Evolutionary conservation across 2,329 filamentous ascomycete genomes (phyloP).

Genomic region (Elsinoe perseae): DNA sequence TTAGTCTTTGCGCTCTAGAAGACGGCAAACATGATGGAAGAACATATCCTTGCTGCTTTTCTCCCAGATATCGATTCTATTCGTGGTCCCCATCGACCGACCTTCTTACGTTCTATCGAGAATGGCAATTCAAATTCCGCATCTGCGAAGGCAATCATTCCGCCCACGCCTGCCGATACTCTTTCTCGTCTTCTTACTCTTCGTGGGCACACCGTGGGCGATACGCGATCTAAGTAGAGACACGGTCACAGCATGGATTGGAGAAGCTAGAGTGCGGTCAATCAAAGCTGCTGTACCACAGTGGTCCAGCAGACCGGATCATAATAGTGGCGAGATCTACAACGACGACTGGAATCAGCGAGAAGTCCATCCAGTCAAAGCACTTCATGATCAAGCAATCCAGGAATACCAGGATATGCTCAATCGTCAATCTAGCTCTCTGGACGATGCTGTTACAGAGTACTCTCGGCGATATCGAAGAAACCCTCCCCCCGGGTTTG

Average conservation of each 20-base stretch:
- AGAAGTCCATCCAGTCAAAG: constrained; percentile 4
- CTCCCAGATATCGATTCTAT: background rate
- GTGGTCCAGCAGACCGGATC: background rate
- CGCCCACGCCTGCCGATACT: background rate
- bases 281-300: background rate
- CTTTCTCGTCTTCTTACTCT: background rate
- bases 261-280: background rate
- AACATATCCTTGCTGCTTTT: background rate
- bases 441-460: background rate
- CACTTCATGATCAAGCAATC: background rate
- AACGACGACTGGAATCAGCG: background rate
- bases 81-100: background rate
- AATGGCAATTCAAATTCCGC: background rate
- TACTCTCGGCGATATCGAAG: constrained; percentile 8
- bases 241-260: background rate
- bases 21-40: background rate
- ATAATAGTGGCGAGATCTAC: background rate
- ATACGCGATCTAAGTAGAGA: background rate
- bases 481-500: constrained; percentile 13
- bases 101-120: background rate
- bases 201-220: background rate
- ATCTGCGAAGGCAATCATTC: background rate
- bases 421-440: constrained; percentile 2
- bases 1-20: background rate
- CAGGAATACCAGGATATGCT: background rate